phyloP scores from a whole-genome alignment of 371 early-diverging fungal species.

The Fennellomyces sp. region DNA sequence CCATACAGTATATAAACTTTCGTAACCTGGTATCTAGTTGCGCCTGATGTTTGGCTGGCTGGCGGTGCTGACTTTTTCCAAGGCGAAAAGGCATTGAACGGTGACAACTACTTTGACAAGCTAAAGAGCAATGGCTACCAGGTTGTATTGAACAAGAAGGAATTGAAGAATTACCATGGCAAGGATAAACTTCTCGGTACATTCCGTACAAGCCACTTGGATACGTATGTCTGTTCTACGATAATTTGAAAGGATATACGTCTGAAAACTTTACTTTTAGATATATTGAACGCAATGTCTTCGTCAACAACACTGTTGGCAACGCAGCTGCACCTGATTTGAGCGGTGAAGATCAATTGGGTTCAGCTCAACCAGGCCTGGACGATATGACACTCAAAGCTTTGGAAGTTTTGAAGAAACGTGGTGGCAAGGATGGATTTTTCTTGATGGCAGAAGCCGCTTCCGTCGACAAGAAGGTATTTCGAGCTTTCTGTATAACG shows the following conservation, averaged over 20 bases:
- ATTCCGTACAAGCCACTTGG: constrained; percentile 64
- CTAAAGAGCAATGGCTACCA: constrained; percentile 61
- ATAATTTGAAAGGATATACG: too few relatives aligned
- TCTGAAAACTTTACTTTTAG: constrained; percentile 8
- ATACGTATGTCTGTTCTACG: too few relatives aligned
- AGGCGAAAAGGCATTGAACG: constrained; percentile 54
- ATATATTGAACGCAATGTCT: constrained; percentile 73
- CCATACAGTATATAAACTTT: too few relatives aligned
- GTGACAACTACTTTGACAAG: constrained; percentile 62
- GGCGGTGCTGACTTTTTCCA: constrained; percentile 66
- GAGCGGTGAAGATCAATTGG: constrained; percentile 48
- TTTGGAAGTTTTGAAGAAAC: constrained; percentile 58
- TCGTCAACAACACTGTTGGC: constrained; percentile 52
- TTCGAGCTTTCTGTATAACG: too few relatives aligned
- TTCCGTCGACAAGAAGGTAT: constrained; percentile 69
- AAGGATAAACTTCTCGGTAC: constrained; percentile 68
- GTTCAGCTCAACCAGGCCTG: constrained; percentile 66
- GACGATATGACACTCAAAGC: constrained; percentile 71
- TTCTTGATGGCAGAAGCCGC: constrained; percentile 80
- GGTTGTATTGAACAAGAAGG: constrained; percentile 53
- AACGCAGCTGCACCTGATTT: constrained; percentile 52
- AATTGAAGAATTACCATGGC: constrained; percentile 52
- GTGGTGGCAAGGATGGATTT: constrained; percentile 69
- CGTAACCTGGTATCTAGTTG: too few relatives aligned
- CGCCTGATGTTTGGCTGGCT: constrained; percentile 71